Percentiles rank a stretch among this genome's conserved stretches.
Evolutionary conservation across 176 grass and related monocot species (phyloP).

Genomic region (Saccharum officinarum): DNA sequence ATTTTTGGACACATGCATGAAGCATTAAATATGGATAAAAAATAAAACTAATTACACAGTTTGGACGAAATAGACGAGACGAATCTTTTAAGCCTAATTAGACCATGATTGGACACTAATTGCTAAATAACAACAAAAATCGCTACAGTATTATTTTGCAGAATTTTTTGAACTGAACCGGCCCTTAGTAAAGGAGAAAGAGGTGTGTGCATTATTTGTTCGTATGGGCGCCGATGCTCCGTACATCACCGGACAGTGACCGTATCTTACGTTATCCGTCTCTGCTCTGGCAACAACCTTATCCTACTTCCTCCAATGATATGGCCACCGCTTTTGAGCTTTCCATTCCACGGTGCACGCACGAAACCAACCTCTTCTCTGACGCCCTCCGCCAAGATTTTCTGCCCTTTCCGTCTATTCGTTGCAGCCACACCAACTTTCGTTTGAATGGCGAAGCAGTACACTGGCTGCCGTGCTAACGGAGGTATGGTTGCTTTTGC

Average conservation of each 20-base stretch:
- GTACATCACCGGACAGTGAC: neutral
- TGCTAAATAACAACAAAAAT: too few relatives aligned
- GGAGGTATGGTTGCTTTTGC: neutral
- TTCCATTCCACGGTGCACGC: conserved; percentile 29
- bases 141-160: too few relatives aligned
- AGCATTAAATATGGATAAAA: too few relatives aligned
- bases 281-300: conserved; percentile 12
- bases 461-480: neutral
- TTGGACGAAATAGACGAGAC: too few relatives aligned
- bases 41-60: too few relatives aligned
- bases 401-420: too few relatives aligned
- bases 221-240: neutral
- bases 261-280: conserved; percentile 12
- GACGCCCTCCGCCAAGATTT: neutral
- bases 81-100: too few relatives aligned
- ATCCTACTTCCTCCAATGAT: conserved; percentile 23
- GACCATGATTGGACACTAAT: too few relatives aligned
- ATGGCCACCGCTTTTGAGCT: neutral
- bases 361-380: conserved; percentile 17
- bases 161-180: too few relatives aligned
- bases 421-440: neutral
- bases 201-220: neutral
- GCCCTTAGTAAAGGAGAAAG: too few relatives aligned
- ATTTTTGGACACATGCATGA: too few relatives aligned
- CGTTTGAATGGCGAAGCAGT: neutral